These are phyloP conservation scores for Halophytophthora batemanensis DNA, from an alignment of 352 stramenopile species.

Conservation along the genomic window DNA sequence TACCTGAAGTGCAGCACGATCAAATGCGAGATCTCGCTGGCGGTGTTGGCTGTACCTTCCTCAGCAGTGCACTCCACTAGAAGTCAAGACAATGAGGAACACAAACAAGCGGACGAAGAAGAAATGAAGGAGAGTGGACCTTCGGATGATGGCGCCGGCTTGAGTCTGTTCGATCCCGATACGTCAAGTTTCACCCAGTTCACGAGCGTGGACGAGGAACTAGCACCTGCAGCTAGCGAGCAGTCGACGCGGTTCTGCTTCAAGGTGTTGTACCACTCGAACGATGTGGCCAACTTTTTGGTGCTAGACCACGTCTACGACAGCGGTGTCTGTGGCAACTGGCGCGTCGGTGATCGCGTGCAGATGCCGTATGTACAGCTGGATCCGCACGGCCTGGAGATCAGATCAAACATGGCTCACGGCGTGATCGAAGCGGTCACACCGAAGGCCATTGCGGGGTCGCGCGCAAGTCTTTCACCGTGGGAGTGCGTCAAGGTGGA, in stretches of 20 bases:
- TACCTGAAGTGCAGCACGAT: conserved; percentile 59
- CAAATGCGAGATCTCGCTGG: conserved; percentile 67
- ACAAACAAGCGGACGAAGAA: conserved; percentile 38
- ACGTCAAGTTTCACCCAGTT: conserved; percentile 61
- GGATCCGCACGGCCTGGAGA: conserved; percentile 58
- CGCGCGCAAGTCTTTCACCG: conserved; percentile 34
- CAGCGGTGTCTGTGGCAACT: conserved; percentile 66
- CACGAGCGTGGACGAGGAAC: conserved; percentile 54
- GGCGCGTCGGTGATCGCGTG: conserved; percentile 68
- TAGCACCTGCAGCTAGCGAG: conserved; percentile 34
- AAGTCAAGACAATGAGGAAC: conserved; percentile 19
- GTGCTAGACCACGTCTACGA: conserved; percentile 83
- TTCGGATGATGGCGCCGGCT: background rate
- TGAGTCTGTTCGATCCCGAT: conserved; percentile 37
- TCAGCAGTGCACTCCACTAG: conserved; percentile 20
- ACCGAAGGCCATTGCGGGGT: conserved; percentile 21
- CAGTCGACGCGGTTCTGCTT: conserved; percentile 53
- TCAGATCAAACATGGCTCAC: conserved; percentile 51
- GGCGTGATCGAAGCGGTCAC: conserved; percentile 53
- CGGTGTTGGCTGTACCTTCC: conserved; percentile 54
- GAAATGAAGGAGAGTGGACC: conserved; percentile 18
- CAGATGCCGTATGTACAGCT: conserved; percentile 73
- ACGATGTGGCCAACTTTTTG: conserved; percentile 83
- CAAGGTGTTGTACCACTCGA: conserved; percentile 68
- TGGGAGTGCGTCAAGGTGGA: conserved; percentile 78